Percentiles rank a stretch among this genome's conserved stretches.
phyloP scores from a whole-genome alignment of 768 basidiomycete species.

The Boletus barrowsii region DNA sequence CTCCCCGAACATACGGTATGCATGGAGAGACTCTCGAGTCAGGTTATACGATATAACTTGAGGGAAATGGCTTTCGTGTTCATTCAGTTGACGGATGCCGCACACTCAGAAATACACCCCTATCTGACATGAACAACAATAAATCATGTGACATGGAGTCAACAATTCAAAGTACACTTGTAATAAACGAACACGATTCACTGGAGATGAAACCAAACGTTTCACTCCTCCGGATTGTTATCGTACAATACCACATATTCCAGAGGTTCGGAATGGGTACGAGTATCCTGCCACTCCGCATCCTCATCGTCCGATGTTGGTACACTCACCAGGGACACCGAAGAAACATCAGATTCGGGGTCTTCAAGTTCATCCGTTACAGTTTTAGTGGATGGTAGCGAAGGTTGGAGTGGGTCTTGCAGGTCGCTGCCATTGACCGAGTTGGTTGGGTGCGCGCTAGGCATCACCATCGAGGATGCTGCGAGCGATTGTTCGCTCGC shows the following conservation, averaged over 20 bases:
- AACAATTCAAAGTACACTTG: too few relatives aligned
- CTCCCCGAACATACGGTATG: slow-evolving; percentile 22
- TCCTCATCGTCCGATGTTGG: slow-evolving; percentile 55
- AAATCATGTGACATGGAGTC: slow-evolving; percentile 10
- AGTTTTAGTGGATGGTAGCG: slow-evolving; percentile 23
- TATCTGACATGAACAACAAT: background rate
- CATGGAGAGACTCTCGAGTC: slow-evolving; percentile 6
- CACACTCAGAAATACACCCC: slow-evolving; percentile 1
- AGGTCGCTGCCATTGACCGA: slow-evolving; percentile 10
- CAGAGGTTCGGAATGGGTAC: slow-evolving; percentile 38
- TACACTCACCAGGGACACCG: slow-evolving; percentile 58
- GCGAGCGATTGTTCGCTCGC: slow-evolving; percentile 52
- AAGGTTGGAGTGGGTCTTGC: slow-evolving; percentile 8
- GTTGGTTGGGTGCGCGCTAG: slow-evolving; percentile 31
- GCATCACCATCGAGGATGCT: slow-evolving; percentile 69
- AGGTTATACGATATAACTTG: background rate
- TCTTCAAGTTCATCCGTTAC: slow-evolving; percentile 39
- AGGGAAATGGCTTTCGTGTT: background rate
- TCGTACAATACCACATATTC: slow-evolving; percentile 78
- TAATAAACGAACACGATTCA: background rate
- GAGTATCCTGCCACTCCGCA: slow-evolving; percentile 58
- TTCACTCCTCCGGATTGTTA: slow-evolving; percentile 51
- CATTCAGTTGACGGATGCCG: background rate
- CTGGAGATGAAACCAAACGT: background rate
- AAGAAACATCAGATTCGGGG: slow-evolving; percentile 41